Percentiles rank a stretch among this genome's conserved stretches.
Conservation (phyloP, 2,329 filamentous ascomycete species). For the Phaeosphaeria sp. region DNA sequence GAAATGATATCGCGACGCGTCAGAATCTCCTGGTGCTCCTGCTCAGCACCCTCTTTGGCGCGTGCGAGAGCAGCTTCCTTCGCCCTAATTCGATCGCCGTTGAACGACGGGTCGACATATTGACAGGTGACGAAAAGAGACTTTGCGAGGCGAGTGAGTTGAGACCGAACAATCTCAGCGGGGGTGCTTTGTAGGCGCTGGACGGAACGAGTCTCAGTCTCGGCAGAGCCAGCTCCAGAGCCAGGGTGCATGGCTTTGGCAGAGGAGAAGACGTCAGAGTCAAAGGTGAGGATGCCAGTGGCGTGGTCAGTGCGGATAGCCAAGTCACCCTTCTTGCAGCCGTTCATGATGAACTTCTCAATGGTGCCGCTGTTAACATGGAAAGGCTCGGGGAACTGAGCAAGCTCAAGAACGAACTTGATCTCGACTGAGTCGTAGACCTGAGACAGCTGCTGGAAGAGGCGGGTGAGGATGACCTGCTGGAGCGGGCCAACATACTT, state of each 20-base stretch:
- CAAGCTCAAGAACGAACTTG: slow-evolving; percentile 89
- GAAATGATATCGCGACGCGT: slow-evolving; percentile 90
- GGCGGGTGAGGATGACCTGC: slow-evolving; percentile 95
- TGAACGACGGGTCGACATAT: slow-evolving; percentile 92
- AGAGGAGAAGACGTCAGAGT: slow-evolving; percentile 97
- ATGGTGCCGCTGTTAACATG: slow-evolving; percentile 89
- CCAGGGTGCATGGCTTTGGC: slow-evolving; percentile 89
- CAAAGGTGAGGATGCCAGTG: slow-evolving; percentile 93
- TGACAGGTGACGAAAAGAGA: slow-evolving; percentile 92
- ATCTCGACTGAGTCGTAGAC: slow-evolving; percentile 98
- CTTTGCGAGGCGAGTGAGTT: slow-evolving; percentile 89
- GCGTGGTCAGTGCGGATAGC: slow-evolving; percentile 96
- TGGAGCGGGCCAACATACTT: slow-evolving; percentile 95
- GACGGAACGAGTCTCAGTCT: slow-evolving; percentile 81
- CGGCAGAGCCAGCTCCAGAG: slow-evolving; percentile 83
- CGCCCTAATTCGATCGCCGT: slow-evolving; percentile 78
- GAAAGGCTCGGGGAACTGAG: slow-evolving; percentile 95
- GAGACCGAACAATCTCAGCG: slow-evolving; percentile 94
- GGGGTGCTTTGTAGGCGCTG: slow-evolving; percentile 97
- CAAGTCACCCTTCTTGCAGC: slow-evolving; percentile 99
- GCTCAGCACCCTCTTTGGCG: slow-evolving; percentile 84
- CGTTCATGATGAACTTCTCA: slow-evolving; percentile 99
- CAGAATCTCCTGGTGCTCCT: slow-evolving; percentile 87
- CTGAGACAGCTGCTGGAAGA: slow-evolving; percentile 98
- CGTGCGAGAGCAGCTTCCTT: slow-evolving; percentile 81